Evolutionary conservation across 129 eudicot genomes (phyloP).

Genomic region (Flaveria trinervia): DNA sequence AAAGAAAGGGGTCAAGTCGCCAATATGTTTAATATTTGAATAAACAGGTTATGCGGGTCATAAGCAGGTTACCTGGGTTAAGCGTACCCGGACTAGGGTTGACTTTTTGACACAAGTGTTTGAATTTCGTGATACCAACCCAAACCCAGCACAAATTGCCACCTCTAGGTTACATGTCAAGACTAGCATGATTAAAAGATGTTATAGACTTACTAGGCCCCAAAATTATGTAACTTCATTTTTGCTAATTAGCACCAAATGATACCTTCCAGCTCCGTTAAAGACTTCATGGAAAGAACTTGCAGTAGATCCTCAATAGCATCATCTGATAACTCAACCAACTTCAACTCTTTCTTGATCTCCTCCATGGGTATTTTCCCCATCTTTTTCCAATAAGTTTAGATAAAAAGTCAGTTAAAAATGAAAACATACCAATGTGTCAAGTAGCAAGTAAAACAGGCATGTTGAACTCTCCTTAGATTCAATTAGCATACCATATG

Average conservation of each 20-base stretch:
- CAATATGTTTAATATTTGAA: neutral
- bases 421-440: neutral
- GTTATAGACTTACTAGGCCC: neutral
- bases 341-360: conserved; percentile 71
- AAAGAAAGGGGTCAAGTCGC: neutral
- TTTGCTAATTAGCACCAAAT: conserved; percentile 8
- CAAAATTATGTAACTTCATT: conserved; percentile 6
- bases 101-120: neutral
- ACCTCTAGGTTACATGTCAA: neutral
- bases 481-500: neutral
- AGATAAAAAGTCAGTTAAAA: conserved; percentile 1
- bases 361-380: conserved; percentile 92
- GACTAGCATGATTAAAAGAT: neutral
- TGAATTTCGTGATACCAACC: neutral
- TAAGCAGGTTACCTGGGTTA: neutral
- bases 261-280: conserved; percentile 83
- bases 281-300: conserved; percentile 82
- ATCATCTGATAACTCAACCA: conserved; percentile 61
- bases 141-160: neutral
- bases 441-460: neutral
- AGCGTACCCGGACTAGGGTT: neutral
- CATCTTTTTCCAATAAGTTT: conserved; percentile 44
- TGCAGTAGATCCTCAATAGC: conserved; percentile 79
- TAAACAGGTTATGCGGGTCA: neutral
- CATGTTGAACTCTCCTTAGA: neutral